A percentile compares a stretch with the other conserved stretches of the same genome.
These are phyloP conservation scores for Candida ponderosae DNA, from an alignment of 805 yeast genomes.

Conservation along the genomic window DNA sequence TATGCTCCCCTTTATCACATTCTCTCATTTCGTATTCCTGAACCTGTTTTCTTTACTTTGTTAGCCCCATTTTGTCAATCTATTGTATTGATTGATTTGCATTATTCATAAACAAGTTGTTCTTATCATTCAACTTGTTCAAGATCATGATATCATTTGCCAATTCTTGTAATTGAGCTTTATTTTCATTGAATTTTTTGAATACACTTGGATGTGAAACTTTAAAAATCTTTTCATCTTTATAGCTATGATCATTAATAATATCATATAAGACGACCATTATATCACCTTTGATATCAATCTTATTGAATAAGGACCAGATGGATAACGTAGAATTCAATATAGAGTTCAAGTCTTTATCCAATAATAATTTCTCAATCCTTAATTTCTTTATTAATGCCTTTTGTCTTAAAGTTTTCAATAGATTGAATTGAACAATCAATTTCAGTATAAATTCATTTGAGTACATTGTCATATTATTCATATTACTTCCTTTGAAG, in stretches of 20 bases:
- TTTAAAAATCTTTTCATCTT: conserved; percentile 9
- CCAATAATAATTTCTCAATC: too few species aligned
- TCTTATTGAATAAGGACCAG: too few species aligned
- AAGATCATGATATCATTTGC: conserved; percentile 11
- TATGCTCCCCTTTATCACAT: too few species aligned
- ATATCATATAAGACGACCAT: background rate
- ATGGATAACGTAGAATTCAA: too few species aligned
- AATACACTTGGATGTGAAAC: conserved; percentile 13
- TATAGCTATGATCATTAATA: background rate
- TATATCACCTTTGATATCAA: too few species aligned
- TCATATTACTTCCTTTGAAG: conserved; percentile 4
- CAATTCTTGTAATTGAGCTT: conserved; percentile 3
- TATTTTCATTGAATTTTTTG: conserved; percentile 9
- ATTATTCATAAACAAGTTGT: conserved; percentile 3
- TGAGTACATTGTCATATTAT: conserved; percentile 1
- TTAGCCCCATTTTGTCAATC: too few species aligned
- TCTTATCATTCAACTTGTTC: conserved; percentile 9
- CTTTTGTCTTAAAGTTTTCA: conserved; percentile 14
- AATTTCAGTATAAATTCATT: conserved; percentile 9
- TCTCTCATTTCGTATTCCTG: too few species aligned
- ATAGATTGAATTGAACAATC: conserved; percentile 8
- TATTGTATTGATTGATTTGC: too few species aligned
- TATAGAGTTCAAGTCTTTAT: too few species aligned
- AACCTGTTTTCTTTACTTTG: too few species aligned
- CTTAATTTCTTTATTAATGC: conserved; percentile 1